A percentile compares a stretch with the other conserved stretches of the same genome.
These are phyloP conservation scores for Xenoacremonium recifei DNA, from an alignment of 2,329 filamentous ascomycete genomes.

Conservation along the genomic window DNA sequence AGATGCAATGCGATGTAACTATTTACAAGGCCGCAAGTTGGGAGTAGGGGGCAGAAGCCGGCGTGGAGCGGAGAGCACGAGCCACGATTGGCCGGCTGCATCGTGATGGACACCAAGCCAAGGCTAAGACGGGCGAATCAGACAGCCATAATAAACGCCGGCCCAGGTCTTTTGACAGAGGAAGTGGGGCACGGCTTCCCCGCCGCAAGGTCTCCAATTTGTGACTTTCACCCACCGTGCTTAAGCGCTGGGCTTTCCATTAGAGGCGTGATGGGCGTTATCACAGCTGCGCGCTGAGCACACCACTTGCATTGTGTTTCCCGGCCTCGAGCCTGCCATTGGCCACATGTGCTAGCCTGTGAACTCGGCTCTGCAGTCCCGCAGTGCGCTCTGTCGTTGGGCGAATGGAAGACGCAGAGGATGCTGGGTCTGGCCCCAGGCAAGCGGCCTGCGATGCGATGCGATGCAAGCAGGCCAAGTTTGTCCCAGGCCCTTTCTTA, in stretches of 20 bases:
- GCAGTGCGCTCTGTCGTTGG: too few relatives aligned
- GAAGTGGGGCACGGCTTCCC: too few relatives aligned
- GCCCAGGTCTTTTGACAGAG: too few relatives aligned
- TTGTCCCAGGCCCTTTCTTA: too few relatives aligned
- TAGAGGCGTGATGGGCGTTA: slow-evolving; percentile 20
- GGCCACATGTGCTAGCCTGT: slow-evolving; percentile 2
- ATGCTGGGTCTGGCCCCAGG: too few relatives aligned
- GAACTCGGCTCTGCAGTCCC: background rate
- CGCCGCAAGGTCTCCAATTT: background rate
- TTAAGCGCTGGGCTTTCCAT: slow-evolving; percentile 21
- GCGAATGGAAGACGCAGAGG: too few relatives aligned
- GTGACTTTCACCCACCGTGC: slow-evolving; percentile 3
- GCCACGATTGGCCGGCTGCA: slow-evolving; percentile 16
- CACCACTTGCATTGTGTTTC: slow-evolving; percentile 19
- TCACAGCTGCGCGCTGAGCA: slow-evolving; percentile 10
- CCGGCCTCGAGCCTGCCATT: slow-evolving; percentile 17
- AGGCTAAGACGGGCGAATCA: too few relatives aligned
- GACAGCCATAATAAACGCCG: slow-evolving; percentile 22
- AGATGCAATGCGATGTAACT: background rate
- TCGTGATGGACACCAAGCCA: slow-evolving; percentile 8
- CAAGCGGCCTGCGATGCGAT: too few relatives aligned
- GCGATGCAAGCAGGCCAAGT: too few relatives aligned
- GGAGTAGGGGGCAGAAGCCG: background rate
- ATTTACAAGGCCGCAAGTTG: background rate
- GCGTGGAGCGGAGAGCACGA: background rate